A percentile compares a stretch with the other conserved stretches of the same genome.
phyloP scores from a whole-genome alignment of 208 protist genomes.

The Crithidia brevicula region DNA sequence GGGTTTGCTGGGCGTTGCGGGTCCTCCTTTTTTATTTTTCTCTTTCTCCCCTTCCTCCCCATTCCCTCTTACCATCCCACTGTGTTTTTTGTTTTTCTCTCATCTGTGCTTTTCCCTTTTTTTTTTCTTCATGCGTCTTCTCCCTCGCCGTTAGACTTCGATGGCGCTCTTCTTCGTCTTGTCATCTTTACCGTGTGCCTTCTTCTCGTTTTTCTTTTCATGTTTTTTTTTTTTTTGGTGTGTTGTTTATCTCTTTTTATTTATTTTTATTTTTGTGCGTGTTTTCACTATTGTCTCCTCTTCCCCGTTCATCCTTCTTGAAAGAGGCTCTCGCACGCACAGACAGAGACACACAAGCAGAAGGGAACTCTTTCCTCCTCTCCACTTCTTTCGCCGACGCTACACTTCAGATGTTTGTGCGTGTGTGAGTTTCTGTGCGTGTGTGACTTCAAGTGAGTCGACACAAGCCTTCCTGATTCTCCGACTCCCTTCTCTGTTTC shows the following conservation, averaged over 20 bases:
- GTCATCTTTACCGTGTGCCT: not conserved
- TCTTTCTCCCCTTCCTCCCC: constrained; percentile 5
- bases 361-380: too few species aligned
- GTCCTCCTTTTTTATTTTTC: constrained; percentile 22
- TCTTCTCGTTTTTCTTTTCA: constrained; percentile 18
- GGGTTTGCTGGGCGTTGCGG: too few species aligned
- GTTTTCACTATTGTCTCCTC: not conserved
- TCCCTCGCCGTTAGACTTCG: too few species aligned
- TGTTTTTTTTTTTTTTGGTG: constrained; percentile 16
- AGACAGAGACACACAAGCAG: too few species aligned
- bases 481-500: too few species aligned
- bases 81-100: not conserved
- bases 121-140: constrained; percentile 3
- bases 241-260: not conserved
- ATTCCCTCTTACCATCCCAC: not conserved
- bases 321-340: too few species aligned
- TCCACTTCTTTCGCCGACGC: too few species aligned
- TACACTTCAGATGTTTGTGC: too few species aligned
- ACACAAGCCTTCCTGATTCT: too few species aligned
- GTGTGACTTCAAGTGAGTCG: too few species aligned
- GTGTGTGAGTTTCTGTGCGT: too few species aligned
- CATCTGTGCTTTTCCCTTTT: constrained; percentile 3
- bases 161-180: not conserved
- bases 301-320: not conserved
- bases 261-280: not conserved